Evolutionary conservation across 1,284 basidiomycete genomes (phyloP).

Genomic region (Sanghuangporus baumii): DNA sequence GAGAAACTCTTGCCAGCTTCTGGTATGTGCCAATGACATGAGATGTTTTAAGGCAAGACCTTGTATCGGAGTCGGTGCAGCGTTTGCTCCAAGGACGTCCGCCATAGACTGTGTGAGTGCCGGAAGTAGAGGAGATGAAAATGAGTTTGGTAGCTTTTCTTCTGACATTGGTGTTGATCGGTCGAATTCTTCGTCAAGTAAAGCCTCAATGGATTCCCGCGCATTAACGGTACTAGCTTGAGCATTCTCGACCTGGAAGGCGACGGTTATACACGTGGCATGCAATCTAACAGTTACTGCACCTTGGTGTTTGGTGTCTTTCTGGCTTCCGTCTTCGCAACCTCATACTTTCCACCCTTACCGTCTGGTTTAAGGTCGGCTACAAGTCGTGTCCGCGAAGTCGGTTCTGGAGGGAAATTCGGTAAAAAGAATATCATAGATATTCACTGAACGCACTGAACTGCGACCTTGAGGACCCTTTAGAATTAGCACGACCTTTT

Average conservation of each 20-base stretch:
- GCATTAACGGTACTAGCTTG: constrained; percentile 11
- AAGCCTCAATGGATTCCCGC: constrained; percentile 22
- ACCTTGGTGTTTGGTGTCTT: constrained; percentile 14
- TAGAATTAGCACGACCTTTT: not conserved
- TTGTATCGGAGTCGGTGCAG: constrained; percentile 70
- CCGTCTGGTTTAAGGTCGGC: constrained; percentile 30
- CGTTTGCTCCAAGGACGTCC: constrained; percentile 48
- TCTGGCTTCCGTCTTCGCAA: constrained; percentile 31
- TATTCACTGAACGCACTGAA: not conserved
- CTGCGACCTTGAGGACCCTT: not conserved
- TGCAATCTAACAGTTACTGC: not conserved
- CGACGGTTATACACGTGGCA: too few species aligned
- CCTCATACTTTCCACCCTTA: constrained; percentile 24
- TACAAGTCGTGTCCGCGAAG: constrained; percentile 33
- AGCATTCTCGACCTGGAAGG: not conserved
- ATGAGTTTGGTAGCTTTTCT: constrained; percentile 29
- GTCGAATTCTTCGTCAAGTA: constrained; percentile 37
- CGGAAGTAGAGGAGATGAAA: constrained; percentile 61
- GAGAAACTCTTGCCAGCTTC: constrained; percentile 44
- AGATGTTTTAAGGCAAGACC: constrained; percentile 59
- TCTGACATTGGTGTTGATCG: constrained; percentile 22
- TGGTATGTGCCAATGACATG: constrained; percentile 28
- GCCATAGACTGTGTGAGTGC: constrained; percentile 52
- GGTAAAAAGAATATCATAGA: not conserved
- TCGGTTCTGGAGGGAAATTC: not conserved